phyloP scores from a whole-genome alignment of 2,329 filamentous ascomycete species.

The Cyphellophora europaea region DNA sequence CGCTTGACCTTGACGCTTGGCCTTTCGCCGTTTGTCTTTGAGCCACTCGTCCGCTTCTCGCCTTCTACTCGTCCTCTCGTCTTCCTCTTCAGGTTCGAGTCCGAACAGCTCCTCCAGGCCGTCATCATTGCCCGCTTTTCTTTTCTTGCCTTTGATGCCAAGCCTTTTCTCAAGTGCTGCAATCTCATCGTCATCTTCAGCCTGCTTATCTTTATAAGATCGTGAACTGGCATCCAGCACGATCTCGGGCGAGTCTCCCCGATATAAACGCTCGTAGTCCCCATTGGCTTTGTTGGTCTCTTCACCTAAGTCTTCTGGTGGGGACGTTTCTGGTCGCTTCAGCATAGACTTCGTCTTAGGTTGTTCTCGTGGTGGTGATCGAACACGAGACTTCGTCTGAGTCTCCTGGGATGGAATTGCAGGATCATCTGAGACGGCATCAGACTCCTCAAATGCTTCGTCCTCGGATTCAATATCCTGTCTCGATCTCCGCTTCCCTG shows the following conservation, averaged over 20 bases:
- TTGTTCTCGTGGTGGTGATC: no score
- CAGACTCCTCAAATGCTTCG: no score
- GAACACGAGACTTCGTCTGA: no score
- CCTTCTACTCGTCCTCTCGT: conserved; percentile 47
- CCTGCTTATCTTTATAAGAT: conserved; percentile 54
- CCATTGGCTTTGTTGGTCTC: neutral
- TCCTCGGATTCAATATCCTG: neutral
- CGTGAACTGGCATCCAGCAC: conserved; percentile 23
- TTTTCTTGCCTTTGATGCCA: conserved; percentile 67
- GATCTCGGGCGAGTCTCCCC: conserved; percentile 16
- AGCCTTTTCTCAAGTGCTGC: conserved; percentile 77
- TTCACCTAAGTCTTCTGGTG: neutral
- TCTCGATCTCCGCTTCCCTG: conserved; percentile 11
- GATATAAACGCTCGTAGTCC: conserved; percentile 2
- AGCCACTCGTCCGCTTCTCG: conserved; percentile 57
- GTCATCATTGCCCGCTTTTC: conserved; percentile 70
- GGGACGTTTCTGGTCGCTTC: conserved; percentile 22
- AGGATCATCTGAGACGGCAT: no score
- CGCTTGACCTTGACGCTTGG: conserved; percentile 13
- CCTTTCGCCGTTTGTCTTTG: conserved; percentile 23
- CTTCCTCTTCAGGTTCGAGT: conserved; percentile 48
- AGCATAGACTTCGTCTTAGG: conserved; percentile 25
- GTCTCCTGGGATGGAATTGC: no score
- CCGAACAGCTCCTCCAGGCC: conserved; percentile 71
- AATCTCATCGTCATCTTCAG: conserved; percentile 81